Percentiles rank a stretch among this genome's conserved stretches.
phyloP scores from a whole-genome alignment of 2,329 filamentous ascomycete species.

The Monilinia laxa region DNA sequence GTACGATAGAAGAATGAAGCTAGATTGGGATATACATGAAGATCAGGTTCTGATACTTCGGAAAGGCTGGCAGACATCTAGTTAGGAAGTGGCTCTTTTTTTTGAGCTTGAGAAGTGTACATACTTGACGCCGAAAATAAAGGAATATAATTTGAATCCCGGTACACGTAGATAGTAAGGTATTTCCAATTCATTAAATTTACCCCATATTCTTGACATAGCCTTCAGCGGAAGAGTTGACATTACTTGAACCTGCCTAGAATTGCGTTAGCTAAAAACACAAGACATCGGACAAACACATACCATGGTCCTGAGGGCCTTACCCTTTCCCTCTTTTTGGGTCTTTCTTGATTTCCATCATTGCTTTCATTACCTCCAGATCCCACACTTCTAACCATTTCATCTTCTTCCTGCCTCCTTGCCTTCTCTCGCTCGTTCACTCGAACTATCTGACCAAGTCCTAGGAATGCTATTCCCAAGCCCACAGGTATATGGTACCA shows the following conservation, averaged over 20 bases:
- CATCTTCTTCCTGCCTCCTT: constrained; percentile 41
- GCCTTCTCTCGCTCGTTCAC: constrained; percentile 52
- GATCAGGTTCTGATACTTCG: constrained; percentile 84
- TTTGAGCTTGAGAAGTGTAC: constrained; percentile 24
- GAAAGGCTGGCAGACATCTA: constrained; percentile 56
- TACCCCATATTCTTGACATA: constrained; percentile 69
- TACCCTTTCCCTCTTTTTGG: constrained; percentile 54
- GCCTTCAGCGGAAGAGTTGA: constrained; percentile 71
- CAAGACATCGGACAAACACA: constrained; percentile 25
- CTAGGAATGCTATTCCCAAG: constrained; percentile 66
- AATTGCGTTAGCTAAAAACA: constrained; percentile 27
- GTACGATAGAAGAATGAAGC: constrained; percentile 96
- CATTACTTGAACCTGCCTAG: constrained; percentile 69
- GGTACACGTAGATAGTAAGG: constrained; percentile 69
- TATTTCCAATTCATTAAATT: constrained; percentile 70
- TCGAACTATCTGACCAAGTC: constrained; percentile 63
- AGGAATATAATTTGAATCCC: constrained; percentile 73
- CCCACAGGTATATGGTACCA: constrained; percentile 72
- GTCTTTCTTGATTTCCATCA: constrained; percentile 46
- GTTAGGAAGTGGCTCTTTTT: constrained; percentile 27
- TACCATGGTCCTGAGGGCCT: constrained; percentile 67
- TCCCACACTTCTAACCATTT: constrained; percentile 32
- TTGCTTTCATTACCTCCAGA: constrained; percentile 41
- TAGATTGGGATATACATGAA: constrained; percentile 88
- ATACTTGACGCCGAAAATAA: constrained; percentile 69